Conservation (phyloP, 2,329 filamentous ascomycete species). For the Botrytis galanthina region DNA sequence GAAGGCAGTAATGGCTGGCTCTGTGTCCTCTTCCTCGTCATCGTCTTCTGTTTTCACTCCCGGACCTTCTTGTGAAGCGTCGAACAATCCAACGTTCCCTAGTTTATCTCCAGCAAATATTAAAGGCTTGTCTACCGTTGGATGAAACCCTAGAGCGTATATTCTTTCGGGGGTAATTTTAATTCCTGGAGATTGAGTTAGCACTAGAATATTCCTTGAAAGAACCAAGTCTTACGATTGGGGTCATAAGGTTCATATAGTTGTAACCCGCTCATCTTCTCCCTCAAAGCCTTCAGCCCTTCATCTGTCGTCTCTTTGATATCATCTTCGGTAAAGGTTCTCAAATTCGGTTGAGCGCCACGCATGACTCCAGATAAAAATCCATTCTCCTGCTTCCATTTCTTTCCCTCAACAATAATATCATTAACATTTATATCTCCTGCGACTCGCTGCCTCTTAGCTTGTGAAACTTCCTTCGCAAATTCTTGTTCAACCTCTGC, state of each 20-base stretch:
- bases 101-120: constrained; percentile 94
- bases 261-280: constrained; percentile 73
- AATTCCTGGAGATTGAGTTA: constrained; percentile 57
- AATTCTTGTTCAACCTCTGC: constrained; percentile 62
- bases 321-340: constrained; percentile 85
- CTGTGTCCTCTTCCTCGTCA: constrained; percentile 64
- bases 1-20: constrained; percentile 82
- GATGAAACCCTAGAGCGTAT: constrained; percentile 87
- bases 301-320: constrained; percentile 76
- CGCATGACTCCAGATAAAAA: constrained; percentile 63
- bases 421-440: constrained; percentile 71
- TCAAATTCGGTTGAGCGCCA: constrained; percentile 74
- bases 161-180: constrained; percentile 87
- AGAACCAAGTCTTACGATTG: constrained; percentile 54
- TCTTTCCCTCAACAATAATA: constrained; percentile 76
- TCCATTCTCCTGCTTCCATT: constrained; percentile 66
- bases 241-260: constrained; percentile 84
- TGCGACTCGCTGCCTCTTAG: constrained; percentile 63
- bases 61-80: constrained; percentile 69
- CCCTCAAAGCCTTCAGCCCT: constrained; percentile 67
- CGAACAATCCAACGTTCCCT: constrained; percentile 85
- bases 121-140: constrained; percentile 78
- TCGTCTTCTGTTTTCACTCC: constrained; percentile 58
- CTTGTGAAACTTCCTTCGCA: constrained; percentile 54
- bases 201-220: constrained; percentile 6